Conservation (phyloP, 2,329 filamentous ascomycete species). For the Monilinia laxa region DNA sequence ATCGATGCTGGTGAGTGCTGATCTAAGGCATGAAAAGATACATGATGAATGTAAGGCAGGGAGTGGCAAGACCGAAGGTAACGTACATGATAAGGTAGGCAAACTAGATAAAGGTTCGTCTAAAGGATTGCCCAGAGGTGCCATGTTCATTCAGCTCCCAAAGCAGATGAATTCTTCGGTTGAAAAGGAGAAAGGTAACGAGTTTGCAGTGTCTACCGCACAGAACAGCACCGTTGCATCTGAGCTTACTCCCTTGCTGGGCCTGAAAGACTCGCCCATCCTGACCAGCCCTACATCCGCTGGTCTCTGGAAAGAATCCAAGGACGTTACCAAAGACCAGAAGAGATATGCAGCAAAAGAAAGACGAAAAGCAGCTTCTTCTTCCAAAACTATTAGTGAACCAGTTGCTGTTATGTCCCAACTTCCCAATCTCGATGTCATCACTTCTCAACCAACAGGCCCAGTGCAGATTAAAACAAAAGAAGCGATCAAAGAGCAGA, state of each 20-base stretch:
- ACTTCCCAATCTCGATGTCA: neutral
- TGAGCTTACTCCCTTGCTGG: constrained; percentile 5
- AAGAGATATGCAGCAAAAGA: neutral
- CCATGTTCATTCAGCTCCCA: constrained; percentile 6
- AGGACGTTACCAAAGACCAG: neutral
- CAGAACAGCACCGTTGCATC: neutral
- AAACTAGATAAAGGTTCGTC: constrained; percentile 3
- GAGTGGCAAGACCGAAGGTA: neutral
- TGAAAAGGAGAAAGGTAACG: neutral
- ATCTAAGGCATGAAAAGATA: neutral
- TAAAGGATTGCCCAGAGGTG: neutral
- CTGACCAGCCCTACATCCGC: neutral
- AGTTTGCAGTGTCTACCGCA: neutral
- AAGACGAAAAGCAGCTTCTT: constrained; percentile 3
- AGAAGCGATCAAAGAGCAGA: constrained; percentile 30
- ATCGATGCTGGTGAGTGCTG: neutral
- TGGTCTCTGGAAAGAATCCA: neutral
- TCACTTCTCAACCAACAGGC: neutral
- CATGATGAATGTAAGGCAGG: neutral
- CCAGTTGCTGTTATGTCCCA: neutral
- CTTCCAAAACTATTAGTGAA: neutral
- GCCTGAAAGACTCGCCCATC: neutral
- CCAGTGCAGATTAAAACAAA: constrained; percentile 24
- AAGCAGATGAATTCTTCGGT: neutral
- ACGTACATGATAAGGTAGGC: constrained; percentile 1